These are phyloP conservation scores for Auricularia heimuer DNA, from an alignment of 768 basidiomycete genomes.

Conservation along the genomic window DNA sequence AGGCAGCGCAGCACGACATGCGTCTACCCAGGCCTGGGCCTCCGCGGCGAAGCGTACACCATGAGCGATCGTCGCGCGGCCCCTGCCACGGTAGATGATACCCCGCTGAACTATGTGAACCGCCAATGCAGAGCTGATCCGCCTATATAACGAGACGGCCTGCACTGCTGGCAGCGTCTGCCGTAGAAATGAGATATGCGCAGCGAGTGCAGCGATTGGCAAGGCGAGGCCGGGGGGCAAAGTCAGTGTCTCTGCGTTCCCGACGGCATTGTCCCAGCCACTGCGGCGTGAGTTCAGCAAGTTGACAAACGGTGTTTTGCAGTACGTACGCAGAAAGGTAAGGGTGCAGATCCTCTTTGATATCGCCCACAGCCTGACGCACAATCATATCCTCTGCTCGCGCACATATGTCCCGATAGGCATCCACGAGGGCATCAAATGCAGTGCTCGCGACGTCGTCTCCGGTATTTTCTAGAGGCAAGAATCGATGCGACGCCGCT, in stretches of 20 bases:
- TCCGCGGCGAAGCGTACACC: conserved; percentile 59
- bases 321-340: conserved; percentile 48
- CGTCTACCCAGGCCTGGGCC: conserved; percentile 75
- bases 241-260: conserved; percentile 30
- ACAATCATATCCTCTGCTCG: conserved; percentile 87
- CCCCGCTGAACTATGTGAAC: conserved; percentile 78
- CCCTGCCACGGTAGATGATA: conserved; percentile 66
- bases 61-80: conserved; percentile 44
- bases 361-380: conserved; percentile 72
- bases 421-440: conserved; percentile 65
- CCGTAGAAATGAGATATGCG: conserved; percentile 63
- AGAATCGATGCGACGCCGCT: conserved; percentile 36
- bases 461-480: conserved; percentile 29
- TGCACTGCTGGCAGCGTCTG: conserved; percentile 48
- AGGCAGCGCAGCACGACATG: conserved; percentile 51
- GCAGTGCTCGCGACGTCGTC: conserved; percentile 51
- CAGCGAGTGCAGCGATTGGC: conserved; percentile 70
- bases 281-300: conserved; percentile 5
- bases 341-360: conserved; percentile 61
- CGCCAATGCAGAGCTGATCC: conserved; percentile 56
- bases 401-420: conserved; percentile 47
- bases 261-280: conserved; percentile 22
- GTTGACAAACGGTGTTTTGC: conserved; percentile 20
- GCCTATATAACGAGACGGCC: conserved; percentile 61
- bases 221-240: conserved; percentile 64